Conservation (phyloP, 2,329 filamentous ascomycete genomes). For the Claviceps quebecensis region DNA sequence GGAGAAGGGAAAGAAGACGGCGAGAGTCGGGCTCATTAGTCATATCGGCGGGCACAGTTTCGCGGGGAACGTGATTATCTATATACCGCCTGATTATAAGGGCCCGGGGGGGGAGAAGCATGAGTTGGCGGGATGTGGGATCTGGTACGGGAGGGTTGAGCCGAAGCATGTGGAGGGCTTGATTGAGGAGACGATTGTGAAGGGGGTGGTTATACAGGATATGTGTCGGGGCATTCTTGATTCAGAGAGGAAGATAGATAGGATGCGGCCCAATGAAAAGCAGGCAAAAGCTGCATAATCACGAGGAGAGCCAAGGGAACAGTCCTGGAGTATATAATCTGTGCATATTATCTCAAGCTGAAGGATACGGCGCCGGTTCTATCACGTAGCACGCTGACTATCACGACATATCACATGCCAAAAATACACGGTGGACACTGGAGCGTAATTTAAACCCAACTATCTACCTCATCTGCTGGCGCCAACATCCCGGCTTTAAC, state of each 20-base stretch:
- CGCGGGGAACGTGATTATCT: constrained; percentile 73
- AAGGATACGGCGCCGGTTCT: too few species aligned
- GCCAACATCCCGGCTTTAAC: too few species aligned
- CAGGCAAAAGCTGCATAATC: too few species aligned
- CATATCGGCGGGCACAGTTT: constrained; percentile 80
- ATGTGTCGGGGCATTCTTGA: constrained; percentile 59
- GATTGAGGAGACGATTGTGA: constrained; percentile 53
- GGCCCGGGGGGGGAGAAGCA: constrained; percentile 30
- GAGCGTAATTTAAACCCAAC: too few species aligned
- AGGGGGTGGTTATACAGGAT: constrained; percentile 54
- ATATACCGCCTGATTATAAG: constrained; percentile 47
- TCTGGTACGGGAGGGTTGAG: constrained; percentile 74
- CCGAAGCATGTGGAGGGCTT: constrained; percentile 65
- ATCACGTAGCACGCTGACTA: too few species aligned
- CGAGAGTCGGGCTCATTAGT: constrained; percentile 55
- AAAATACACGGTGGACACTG: too few species aligned
- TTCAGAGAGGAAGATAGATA: constrained; percentile 36
- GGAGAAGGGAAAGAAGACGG: constrained; percentile 20
- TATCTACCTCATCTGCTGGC: too few species aligned
- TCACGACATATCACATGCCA: too few species aligned
- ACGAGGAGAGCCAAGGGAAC: too few species aligned
- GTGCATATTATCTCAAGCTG: too few species aligned
- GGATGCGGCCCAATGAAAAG: constrained; percentile 18
- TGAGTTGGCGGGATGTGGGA: constrained; percentile 52
- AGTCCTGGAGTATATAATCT: too few species aligned